phyloP scores from a whole-genome alignment of 1,284 basidiomycete genomes.

The Tylopilus sp. region DNA sequence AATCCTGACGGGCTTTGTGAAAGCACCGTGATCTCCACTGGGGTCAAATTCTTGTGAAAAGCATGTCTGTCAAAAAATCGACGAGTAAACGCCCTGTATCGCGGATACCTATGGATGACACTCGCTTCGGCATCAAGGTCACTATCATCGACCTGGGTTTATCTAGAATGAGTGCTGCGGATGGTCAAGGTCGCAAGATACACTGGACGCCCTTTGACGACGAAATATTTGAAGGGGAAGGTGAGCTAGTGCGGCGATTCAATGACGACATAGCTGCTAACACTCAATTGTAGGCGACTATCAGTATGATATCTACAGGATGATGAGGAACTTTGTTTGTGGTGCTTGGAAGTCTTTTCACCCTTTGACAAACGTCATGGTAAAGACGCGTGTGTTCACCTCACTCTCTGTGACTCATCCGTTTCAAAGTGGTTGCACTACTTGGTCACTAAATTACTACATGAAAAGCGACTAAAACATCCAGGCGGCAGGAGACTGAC shows the following conservation, averaged over 20 bases:
- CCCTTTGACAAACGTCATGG: constrained; percentile 87
- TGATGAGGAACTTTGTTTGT: constrained; percentile 67
- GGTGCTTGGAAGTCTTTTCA: constrained; percentile 69
- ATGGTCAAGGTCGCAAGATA: constrained; percentile 40
- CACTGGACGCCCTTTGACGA: constrained; percentile 78
- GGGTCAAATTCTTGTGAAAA: constrained; percentile 91
- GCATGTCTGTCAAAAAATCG: constrained; percentile 34
- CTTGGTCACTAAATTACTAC: constrained; percentile 65
- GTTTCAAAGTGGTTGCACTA: constrained; percentile 77
- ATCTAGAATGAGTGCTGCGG: constrained; percentile 70
- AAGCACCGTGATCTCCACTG: constrained; percentile 97
- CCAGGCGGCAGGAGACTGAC: constrained; percentile 35
- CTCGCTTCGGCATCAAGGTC: constrained; percentile 58
- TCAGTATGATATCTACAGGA: constrained; percentile 93
- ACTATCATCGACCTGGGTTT: constrained; percentile 95
- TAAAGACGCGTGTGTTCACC: constrained; percentile 36
- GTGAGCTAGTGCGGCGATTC: constrained; percentile 34
- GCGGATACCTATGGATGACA: constrained; percentile 55
- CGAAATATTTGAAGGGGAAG: constrained; percentile 82
- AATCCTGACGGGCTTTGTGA: constrained; percentile 7
- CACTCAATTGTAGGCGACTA: constrained; percentile 59
- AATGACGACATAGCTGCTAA: constrained; percentile 7
- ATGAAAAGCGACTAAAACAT: constrained; percentile 60
- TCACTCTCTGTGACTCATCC: constrained; percentile 4
- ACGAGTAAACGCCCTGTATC: constrained; percentile 30